These are phyloP conservation scores for Linum lewisii DNA, from an alignment of 345 rosid genomes.

Conservation along the genomic window DNA sequence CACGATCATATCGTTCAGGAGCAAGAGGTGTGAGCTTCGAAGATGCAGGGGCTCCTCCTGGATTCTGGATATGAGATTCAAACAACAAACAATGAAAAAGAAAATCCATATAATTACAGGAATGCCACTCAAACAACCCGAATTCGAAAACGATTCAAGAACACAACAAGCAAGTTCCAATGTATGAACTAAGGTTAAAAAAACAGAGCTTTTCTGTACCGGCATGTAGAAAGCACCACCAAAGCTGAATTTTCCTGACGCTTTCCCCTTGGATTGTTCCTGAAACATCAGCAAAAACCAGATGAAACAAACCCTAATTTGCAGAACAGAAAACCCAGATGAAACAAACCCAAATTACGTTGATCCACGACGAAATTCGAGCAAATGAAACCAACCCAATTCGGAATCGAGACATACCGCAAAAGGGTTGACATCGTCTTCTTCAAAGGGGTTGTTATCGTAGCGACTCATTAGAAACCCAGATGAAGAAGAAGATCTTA, in stretches of 20 bases:
- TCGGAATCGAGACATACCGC: conserved; percentile 40
- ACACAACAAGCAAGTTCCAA: neutral
- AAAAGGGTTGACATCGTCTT: conserved; percentile 83
- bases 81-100: neutral
- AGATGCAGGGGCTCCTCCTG: conserved; percentile 38
- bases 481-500: conserved; percentile 8
- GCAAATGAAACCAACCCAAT: neutral
- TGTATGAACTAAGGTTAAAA: neutral
- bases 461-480: conserved; percentile 51
- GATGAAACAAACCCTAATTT: neutral
- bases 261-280: conserved; percentile 3
- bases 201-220: neutral
- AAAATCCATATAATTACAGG: neutral
- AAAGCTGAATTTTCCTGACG: neutral
- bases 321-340: neutral
- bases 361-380: neutral
- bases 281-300: neutral
- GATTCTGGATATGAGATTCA: conserved; percentile 34
- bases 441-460: conserved; percentile 76
- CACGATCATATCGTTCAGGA: conserved; percentile 50
- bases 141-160: neutral
- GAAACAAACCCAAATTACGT: neutral
- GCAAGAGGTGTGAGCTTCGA: conserved; percentile 44
- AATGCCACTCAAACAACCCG: neutral
- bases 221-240: conserved; percentile 5